Evolutionary conservation across 2,329 filamentous ascomycete genomes (phyloP), one percentile per base, ranked within the genome.

Genomic region (Paecilomyces sp.): DNA sequence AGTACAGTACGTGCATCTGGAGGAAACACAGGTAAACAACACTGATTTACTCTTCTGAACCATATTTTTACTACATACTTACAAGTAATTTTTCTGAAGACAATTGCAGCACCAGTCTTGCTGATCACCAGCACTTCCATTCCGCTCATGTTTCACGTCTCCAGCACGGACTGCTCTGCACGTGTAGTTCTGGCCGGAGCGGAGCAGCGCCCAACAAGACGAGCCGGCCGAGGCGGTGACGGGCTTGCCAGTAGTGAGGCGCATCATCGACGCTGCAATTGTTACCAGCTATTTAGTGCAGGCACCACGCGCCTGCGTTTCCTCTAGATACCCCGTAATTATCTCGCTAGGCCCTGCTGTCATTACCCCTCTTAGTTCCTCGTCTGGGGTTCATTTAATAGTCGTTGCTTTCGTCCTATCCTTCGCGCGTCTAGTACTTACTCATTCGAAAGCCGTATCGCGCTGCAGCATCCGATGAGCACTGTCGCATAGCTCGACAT

Each of bases 401-500:
- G 5, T 47, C 41, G 5, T 47, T 18, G 41, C 15, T 47, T 18
- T 9, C n/a, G 6, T 22, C 13, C 41, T 18, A 47, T 47, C 41
- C 41, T 22, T 8, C n/a, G 13, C 41, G n/a, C 41, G 13, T 6
- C 41, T 9, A 47, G 9, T 8, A 28, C 25, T 6, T 28, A 28
- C 25, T 6, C 6, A 47, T 18, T 47, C 41, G 41, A 47, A 47
- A 47, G 34, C 25, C 24, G 18, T 15, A 34, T 53, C 22, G 51
- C 25, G 18, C 52, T 15, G 22, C 25, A 31, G 52, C 34, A 36
- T 53, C 50, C 30, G 55, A 50, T 58, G 57, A 58, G 57, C 34
- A 12, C 54, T 55, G 57, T 62, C 59, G 58, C 61, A 62, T 61
- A 65, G 65, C 69, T 60, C 67, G 68, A 65, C 70, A 75, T 75